Evolutionary conservation across 495 filamentous ascomycete genomes (phyloP).

Genomic region (Hypoxylon lienhwacheense): DNA sequence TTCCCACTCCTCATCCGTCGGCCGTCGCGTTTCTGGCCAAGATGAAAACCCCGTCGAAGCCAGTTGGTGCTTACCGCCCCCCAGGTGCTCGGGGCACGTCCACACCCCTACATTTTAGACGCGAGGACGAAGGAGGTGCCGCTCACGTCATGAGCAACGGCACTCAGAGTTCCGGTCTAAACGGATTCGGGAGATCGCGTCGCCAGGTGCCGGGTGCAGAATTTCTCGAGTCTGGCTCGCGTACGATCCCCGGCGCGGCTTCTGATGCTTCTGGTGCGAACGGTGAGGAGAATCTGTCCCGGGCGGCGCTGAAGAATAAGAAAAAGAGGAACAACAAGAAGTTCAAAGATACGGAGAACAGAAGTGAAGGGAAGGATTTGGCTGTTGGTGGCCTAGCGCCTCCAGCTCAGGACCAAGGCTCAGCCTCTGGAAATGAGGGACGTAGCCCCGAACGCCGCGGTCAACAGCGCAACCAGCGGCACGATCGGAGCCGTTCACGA

Average conservation of each 20-base stretch:
- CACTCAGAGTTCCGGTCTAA: constrained; percentile 62
- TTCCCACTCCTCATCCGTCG: constrained; percentile 81
- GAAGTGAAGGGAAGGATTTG: constrained; percentile 34
- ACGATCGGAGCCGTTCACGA: constrained; percentile 61
- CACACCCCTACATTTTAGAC: constrained; percentile 93
- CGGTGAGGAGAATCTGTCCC: constrained; percentile 73
- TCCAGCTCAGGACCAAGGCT: constrained; percentile 44
- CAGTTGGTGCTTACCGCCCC: constrained; percentile 91
- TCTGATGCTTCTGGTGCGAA: constrained; percentile 64
- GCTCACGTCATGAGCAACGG: constrained; percentile 83
- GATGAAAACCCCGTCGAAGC: constrained; percentile 89
- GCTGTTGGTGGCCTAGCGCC: constrained; percentile 47
- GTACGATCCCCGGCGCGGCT: constrained; percentile 73
- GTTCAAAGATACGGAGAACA: constrained; percentile 68
- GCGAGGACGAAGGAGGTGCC: constrained; percentile 93
- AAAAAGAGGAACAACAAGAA: constrained; percentile 99
- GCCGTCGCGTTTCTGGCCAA: constrained; percentile 80
- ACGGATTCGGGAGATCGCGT: constrained; percentile 75
- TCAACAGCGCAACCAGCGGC: constrained; percentile 46
- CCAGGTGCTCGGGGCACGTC: constrained; percentile 89
- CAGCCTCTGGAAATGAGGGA: constrained; percentile 47
- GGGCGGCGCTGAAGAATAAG: constrained; percentile 94
- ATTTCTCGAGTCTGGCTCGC: constrained; percentile 41
- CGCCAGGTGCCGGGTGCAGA: constrained; percentile 59
- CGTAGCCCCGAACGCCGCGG: constrained; percentile 69